These are phyloP conservation scores for Claviceps monticola DNA, from an alignment of 2,329 filamentous ascomycete species.

Conservation along the genomic window DNA sequence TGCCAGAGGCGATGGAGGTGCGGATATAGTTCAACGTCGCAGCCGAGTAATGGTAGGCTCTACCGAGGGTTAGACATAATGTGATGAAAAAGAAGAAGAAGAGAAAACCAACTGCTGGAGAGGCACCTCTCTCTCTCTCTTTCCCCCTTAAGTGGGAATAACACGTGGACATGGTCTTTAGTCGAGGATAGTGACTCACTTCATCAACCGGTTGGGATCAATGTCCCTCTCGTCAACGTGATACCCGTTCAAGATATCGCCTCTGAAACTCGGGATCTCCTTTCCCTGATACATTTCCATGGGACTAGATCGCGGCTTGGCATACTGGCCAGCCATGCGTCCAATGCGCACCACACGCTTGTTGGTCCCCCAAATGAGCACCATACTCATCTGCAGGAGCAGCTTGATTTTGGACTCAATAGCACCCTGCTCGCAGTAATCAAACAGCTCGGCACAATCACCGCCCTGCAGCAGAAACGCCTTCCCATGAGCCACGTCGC, in stretches of 20 bases:
- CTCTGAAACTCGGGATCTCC: constrained; percentile 79
- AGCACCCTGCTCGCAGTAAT: constrained; percentile 79
- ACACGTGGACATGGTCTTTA: not conserved
- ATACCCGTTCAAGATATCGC: constrained; percentile 91
- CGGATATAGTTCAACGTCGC: constrained; percentile 90
- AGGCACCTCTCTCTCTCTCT: not conserved
- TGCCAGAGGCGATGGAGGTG: constrained; percentile 67
- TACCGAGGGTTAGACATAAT: constrained; percentile 14
- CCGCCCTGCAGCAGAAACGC: constrained; percentile 92
- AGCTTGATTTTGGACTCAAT: constrained; percentile 97
- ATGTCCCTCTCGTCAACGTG: constrained; percentile 60
- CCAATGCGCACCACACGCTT: constrained; percentile 85
- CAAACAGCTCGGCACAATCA: constrained; percentile 93
- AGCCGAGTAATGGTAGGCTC: constrained; percentile 90
- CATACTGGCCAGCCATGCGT: constrained; percentile 94
- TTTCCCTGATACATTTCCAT: constrained; percentile 70
- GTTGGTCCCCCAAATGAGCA: constrained; percentile 76
- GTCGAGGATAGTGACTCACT: constrained; percentile 24
- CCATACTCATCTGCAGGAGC: constrained; percentile 89
- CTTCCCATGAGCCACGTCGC: constrained; percentile 77
- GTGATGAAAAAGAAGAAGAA: not conserved
- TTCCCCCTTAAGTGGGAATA: no score
- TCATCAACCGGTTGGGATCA: constrained; percentile 71
- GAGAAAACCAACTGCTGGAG: not conserved
- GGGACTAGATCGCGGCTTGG: constrained; percentile 83